Evolutionary conservation across 148 eudicot genomes (phyloP), one percentile per base, ranked within the genome.

Genomic region (Dysphania ambrosioides): DNA sequence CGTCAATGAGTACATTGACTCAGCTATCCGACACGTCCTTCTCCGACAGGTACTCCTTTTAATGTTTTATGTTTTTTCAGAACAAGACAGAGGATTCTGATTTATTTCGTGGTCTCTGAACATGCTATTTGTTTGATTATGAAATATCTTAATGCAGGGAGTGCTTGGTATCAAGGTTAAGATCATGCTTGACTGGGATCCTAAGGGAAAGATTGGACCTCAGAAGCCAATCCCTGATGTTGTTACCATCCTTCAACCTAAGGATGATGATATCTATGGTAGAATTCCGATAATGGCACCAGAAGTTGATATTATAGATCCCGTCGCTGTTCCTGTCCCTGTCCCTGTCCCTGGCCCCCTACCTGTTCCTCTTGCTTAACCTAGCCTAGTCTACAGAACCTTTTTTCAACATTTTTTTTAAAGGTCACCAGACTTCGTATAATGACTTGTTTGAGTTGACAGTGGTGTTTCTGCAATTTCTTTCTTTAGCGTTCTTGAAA

Each of bases 161-260:
- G 92, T 90, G 1, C 90, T 88, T 23, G 92, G 96, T 23, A 88
- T 90, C 69, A 90, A 88, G 79, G 96, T 90, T 0, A 90, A 90
- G 88, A 90, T 90, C 66, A 86, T 90, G 96, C 90, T 90, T 12
- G 92, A 81, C 72, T 87, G 92, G 90, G 92, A 90, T 78, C 92
- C 96, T 2, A 88, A 83, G 57, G 96, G 96, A n/a, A 85, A 88
- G 81, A 79, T 71, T 32, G 96, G 96, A 26, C 96, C 92, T 1
- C 78, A 51, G 19, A 90, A 90, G 13, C 95, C 91, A 18, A 88
- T 90, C 15, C 95, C 95, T 0, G 95, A 90, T 84, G 75, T 88
- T 18, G 95, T 90, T 26, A 86, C 74, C 0, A 90, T 90, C 64
- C 95, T 86, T 69, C 82, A 84, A 34, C 95, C 95, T n/a, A 88